Percentiles rank a stretch among this genome's conserved stretches.
These are phyloP conservation scores for Chimonanthus salicifolius DNA, from an alignment of 164 flowering plant species.

Conservation along the genomic window DNA sequence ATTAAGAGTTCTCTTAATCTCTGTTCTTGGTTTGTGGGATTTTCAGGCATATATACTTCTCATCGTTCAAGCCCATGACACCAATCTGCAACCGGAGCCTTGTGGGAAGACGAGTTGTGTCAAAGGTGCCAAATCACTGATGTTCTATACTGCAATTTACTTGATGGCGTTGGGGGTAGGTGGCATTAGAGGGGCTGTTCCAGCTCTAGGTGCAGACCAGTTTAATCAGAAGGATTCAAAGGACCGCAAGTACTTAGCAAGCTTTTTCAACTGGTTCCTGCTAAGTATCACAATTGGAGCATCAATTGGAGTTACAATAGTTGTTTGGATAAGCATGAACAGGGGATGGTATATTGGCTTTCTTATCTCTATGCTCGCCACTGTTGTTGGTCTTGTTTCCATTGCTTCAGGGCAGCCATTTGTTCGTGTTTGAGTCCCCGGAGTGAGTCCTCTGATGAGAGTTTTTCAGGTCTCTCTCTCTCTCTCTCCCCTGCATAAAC, in stretches of 20 bases:
- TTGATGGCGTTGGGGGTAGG: conserved; percentile 34
- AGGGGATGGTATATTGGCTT: conserved; percentile 42
- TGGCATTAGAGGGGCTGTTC: conserved; percentile 37
- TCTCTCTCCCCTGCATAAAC: no score
- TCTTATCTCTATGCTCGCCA: no score
- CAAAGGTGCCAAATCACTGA: conserved; percentile 19
- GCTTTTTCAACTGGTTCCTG: conserved; percentile 46
- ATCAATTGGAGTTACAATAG: conserved; percentile 42
- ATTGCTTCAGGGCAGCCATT: no score
- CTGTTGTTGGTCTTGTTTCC: no score
- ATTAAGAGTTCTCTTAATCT: neutral
- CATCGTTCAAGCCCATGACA: conserved; percentile 29
- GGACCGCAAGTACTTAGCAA: conserved; percentile 40
- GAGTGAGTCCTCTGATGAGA: no score
- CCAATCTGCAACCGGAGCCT: conserved; percentile 21
- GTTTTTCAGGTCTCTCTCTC: no score
- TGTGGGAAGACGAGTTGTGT: conserved; percentile 19
- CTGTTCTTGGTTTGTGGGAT: neutral
- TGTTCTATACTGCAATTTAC: conserved; percentile 27
- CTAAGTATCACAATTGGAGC: conserved; percentile 44
- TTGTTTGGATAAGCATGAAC: conserved; percentile 41
- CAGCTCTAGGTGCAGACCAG: conserved; percentile 65
- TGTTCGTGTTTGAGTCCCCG: no score
- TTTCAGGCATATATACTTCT: conserved; percentile 37
- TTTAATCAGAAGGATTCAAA: conserved; percentile 40